Percentiles rank a stretch among this genome's conserved stretches.
Evolutionary conservation across 2,329 filamentous ascomycete genomes (phyloP).

Genomic region (Tolypocladium guangdongense): DNA sequence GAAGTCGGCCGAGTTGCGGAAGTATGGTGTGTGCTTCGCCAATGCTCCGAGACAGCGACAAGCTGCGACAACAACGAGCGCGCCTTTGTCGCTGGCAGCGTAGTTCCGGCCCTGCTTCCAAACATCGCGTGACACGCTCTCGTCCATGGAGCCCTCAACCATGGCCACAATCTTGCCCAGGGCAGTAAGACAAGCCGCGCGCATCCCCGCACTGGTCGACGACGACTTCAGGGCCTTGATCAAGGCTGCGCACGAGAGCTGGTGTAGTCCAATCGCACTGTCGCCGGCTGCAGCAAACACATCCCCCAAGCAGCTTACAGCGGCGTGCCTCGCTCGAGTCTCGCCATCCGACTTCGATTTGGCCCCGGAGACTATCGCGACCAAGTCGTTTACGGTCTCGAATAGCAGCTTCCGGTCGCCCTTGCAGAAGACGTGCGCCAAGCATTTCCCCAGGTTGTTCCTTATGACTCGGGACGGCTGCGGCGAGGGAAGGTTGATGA

Average conservation of each 20-base stretch:
- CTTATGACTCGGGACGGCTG: constrained; percentile 80
- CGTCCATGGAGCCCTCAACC: constrained; percentile 69
- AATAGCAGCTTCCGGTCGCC: constrained; percentile 89
- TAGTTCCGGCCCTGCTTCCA: constrained; percentile 84
- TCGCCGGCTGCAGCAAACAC: constrained; percentile 89
- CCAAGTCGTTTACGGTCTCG: constrained; percentile 85
- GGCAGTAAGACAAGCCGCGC: constrained; percentile 66
- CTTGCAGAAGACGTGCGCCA: constrained; percentile 70
- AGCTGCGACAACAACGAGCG: constrained; percentile 66
- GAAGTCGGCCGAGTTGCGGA: constrained; percentile 81
- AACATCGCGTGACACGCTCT: constrained; percentile 73
- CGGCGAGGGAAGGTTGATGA: constrained; percentile 76
- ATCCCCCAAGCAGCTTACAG: constrained; percentile 75
- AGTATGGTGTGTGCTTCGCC: constrained; percentile 63
- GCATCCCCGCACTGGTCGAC: constrained; percentile 68
- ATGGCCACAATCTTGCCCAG: constrained; percentile 68
- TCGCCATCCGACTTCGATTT: constrained; percentile 71
- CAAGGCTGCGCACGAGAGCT: constrained; percentile 59
- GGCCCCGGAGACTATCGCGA: constrained; percentile 58
- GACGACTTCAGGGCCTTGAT: constrained; percentile 73
- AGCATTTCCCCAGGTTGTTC: constrained; percentile 76
- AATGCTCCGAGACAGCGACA: constrained; percentile 71
- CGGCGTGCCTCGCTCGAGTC: constrained; percentile 71
- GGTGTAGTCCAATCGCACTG: constrained; percentile 76
- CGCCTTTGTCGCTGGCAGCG: constrained; percentile 69